Evolutionary conservation across 2,329 filamentous ascomycete species (phyloP).

Genomic region (Trichoderma lentiforme): DNA sequence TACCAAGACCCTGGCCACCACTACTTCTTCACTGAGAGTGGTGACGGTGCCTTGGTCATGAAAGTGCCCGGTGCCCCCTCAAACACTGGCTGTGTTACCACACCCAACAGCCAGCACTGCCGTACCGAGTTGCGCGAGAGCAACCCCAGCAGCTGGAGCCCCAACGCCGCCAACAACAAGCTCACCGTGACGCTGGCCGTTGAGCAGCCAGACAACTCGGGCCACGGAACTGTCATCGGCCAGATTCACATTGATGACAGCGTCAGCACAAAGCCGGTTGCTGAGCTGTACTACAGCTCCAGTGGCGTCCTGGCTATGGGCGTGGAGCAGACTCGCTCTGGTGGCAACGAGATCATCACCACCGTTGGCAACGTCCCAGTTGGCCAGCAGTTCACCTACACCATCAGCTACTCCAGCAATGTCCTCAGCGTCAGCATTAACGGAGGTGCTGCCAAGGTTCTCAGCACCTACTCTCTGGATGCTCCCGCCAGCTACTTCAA

Average conservation of each 20-base stretch:
- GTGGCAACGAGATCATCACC: slow-evolving; percentile 32
- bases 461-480: slow-evolving; percentile 30
- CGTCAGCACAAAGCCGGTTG: slow-evolving; percentile 37
- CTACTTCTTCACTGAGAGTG: slow-evolving; percentile 36
- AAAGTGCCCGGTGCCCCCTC: slow-evolving; percentile 37
- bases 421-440: slow-evolving; percentile 34
- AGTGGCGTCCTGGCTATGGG: slow-evolving; percentile 36
- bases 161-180: slow-evolving; percentile 24
- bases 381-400: slow-evolving; percentile 36
- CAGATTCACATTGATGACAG: slow-evolving; percentile 38
- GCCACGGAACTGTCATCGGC: slow-evolving; percentile 32
- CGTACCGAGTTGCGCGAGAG: slow-evolving; percentile 41
- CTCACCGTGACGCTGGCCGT: slow-evolving; percentile 26
- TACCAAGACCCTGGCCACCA: slow-evolving; percentile 28
- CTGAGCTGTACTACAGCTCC: slow-evolving; percentile 38
- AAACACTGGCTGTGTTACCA: slow-evolving; percentile 37
- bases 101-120: slow-evolving; percentile 39
- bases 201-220: slow-evolving; percentile 35
- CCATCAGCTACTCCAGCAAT: slow-evolving; percentile 36
- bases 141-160: slow-evolving; percentile 33
- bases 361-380: slow-evolving; percentile 35
- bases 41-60: slow-evolving; percentile 36
- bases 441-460: slow-evolving; percentile 23
- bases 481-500: slow-evolving; percentile 37
- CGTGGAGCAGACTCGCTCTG: slow-evolving; percentile 33